A percentile compares a stretch with the other conserved stretches of the same genome.
These are phyloP conservation scores for Aegilops longissima DNA, from an alignment of 176 grass and related monocot genomes.

Conservation along the genomic window DNA sequence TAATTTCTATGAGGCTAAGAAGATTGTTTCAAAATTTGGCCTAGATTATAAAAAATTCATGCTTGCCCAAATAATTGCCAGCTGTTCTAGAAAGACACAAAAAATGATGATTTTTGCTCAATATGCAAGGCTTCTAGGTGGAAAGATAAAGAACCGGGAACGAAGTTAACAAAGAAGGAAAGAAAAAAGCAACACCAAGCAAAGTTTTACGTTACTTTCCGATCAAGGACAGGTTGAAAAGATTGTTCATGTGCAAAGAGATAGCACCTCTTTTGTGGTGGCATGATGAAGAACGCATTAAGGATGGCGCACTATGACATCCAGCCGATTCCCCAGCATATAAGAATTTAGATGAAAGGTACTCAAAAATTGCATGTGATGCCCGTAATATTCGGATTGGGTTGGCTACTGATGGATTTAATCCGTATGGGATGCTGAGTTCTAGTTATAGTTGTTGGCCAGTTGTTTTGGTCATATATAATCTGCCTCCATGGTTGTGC, in stretches of 20 bases:
- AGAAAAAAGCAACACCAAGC: no score
- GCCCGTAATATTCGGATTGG: not conserved
- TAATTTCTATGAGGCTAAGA: no score
- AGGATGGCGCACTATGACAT: not conserved
- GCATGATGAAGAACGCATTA: not conserved
- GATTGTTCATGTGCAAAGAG: not conserved
- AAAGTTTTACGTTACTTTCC: not conserved
- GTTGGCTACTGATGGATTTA: not conserved
- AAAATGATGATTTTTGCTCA: not conserved
- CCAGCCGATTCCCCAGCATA: not conserved
- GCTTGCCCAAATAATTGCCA: slow-evolving; percentile 19
- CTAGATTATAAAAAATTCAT: not conserved
- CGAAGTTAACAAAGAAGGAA: no score
- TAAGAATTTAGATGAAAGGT: not conserved
- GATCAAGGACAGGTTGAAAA: not conserved
- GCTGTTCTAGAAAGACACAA: not conserved
- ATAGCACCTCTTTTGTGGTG: not conserved
- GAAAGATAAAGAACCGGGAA: not conserved
- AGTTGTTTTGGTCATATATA: no score
- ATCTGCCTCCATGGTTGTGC: no score
- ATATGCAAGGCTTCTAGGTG: not conserved
- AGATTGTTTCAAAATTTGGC: no score
- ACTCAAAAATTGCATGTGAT: not conserved
- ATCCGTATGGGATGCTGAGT: not conserved
- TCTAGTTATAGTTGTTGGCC: no score